A percentile compares a stretch with the other conserved stretches of the same genome.
Conservation (phyloP, 306 rosid genomes). For the Prunus mira region DNA sequence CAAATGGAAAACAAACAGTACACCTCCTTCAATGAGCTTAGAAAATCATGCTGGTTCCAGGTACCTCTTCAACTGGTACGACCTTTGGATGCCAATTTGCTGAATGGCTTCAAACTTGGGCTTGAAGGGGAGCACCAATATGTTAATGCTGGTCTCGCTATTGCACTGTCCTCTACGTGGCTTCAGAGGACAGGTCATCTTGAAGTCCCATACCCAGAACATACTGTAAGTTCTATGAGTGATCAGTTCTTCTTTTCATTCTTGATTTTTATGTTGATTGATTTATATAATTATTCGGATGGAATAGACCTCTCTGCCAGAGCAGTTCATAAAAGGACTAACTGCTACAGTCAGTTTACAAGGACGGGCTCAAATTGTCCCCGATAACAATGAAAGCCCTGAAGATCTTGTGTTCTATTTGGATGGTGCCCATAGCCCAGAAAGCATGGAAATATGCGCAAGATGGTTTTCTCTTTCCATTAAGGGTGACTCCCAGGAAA, state of each 20-base stretch:
- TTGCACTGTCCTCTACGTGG: slow-evolving; percentile 86
- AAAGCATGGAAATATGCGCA: slow-evolving; percentile 87
- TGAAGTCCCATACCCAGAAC: slow-evolving; percentile 41
- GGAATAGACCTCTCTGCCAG: slow-evolving; percentile 65
- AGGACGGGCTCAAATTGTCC: slow-evolving; percentile 93
- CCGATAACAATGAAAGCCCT: slow-evolving; percentile 50
- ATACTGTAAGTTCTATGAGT: slow-evolving; percentile 49
- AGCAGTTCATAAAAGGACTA: slow-evolving; percentile 75
- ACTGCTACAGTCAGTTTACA: slow-evolving; percentile 66
- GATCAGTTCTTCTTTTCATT: slow-evolving; percentile 15
- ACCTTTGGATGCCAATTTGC: slow-evolving; percentile 60
- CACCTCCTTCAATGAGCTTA: slow-evolving; percentile 25
- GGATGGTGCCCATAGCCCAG: slow-evolving; percentile 99
- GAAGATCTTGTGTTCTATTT: slow-evolving; percentile 71
- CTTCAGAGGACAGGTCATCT: slow-evolving; percentile 67
- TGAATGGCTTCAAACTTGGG: slow-evolving; percentile 71
- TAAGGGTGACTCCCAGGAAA: slow-evolving; percentile 46
- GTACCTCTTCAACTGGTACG: slow-evolving; percentile 65
- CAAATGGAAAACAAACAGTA: neutral
- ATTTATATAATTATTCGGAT: slow-evolving; percentile 21
- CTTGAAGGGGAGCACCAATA: slow-evolving; percentile 97
- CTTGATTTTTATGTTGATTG: slow-evolving; percentile 19
- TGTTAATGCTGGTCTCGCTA: slow-evolving; percentile 90
- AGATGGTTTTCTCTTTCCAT: slow-evolving; percentile 77
- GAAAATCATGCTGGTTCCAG: slow-evolving; percentile 38